Conservation (phyloP, 331 rosid species). For the Telfairia occidentalis region DNA sequence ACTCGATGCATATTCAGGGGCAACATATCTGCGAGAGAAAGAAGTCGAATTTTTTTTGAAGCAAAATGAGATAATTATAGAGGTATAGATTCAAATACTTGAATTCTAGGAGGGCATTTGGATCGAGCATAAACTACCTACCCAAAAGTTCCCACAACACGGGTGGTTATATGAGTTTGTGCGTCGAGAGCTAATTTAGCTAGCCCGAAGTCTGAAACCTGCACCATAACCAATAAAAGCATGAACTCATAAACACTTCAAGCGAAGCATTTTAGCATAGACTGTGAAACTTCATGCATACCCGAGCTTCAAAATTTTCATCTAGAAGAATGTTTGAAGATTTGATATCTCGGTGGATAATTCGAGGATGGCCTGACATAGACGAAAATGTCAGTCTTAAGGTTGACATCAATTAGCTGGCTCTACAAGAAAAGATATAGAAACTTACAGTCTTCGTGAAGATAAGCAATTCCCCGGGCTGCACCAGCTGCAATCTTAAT, state of each 20-base stretch:
- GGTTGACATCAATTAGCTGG: background rate
- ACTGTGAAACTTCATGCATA: constrained; percentile 23
- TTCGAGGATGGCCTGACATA: constrained; percentile 81
- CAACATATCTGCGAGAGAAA: constrained; percentile 53
- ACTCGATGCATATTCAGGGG: constrained; percentile 95
- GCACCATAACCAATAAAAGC: constrained; percentile 9
- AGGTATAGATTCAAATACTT: background rate
- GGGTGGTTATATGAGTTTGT: constrained; percentile 65
- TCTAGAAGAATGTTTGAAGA: constrained; percentile 92
- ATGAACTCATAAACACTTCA: constrained; percentile 10
- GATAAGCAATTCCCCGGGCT: constrained; percentile 94
- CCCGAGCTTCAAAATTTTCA: constrained; percentile 69
- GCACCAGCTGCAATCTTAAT: constrained; percentile 81
- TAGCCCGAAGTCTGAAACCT: constrained; percentile 96
- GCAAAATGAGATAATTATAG: background rate
- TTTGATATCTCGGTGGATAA: constrained; percentile 93
- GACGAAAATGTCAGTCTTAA: background rate
- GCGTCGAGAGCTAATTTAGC: constrained; percentile 79
- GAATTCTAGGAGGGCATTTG: background rate
- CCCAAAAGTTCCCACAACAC: constrained; percentile 98
- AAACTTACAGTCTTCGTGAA: constrained; percentile 85
- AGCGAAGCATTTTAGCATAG: constrained; percentile 5
- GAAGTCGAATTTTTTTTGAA: background rate
- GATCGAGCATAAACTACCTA: constrained; percentile 15
- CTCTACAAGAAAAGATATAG: constrained; percentile 4